Percentiles rank a stretch among this genome's conserved stretches.
Evolutionary conservation across 768 basidiomycete genomes (phyloP).

Genomic region (Boletus huronensis): DNA sequence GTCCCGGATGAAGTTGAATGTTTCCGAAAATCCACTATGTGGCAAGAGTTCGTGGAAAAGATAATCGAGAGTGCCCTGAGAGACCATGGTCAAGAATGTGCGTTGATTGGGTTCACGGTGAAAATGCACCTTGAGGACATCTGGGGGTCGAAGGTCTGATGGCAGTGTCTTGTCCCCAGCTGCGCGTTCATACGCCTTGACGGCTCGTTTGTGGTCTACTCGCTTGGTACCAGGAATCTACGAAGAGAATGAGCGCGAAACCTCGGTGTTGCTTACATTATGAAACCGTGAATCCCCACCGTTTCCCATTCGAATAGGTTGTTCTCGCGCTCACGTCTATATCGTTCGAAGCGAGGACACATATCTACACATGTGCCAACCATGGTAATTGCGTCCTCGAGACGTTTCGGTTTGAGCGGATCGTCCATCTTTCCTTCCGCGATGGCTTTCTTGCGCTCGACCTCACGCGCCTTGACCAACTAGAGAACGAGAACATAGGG

Average conservation of each 20-base stretch:
- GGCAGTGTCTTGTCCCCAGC: constrained; percentile 90
- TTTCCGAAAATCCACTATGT: constrained; percentile 61
- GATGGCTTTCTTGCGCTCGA: constrained; percentile 70
- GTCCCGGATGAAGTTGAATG: constrained; percentile 87
- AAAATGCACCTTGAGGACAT: constrained; percentile 63
- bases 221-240: constrained; percentile 81
- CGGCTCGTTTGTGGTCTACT: constrained; percentile 82
- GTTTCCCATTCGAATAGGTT: constrained; percentile 85
- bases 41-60: constrained; percentile 82
- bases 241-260: constrained; percentile 34
- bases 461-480: constrained; percentile 73
- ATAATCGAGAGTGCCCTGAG: constrained; percentile 86
- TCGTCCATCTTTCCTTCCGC: constrained; percentile 86
- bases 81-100: neutral
- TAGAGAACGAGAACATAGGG: constrained; percentile 29
- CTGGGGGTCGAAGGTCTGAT: constrained; percentile 87
- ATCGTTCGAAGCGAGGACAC: constrained; percentile 93
- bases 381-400: constrained; percentile 91
- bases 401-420: constrained; percentile 69
- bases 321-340: constrained; percentile 85
- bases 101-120: neutral
- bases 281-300: constrained; percentile 41
- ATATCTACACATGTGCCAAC: constrained; percentile 90
- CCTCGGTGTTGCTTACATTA: constrained; percentile 1
- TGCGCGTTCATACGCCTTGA: constrained; percentile 93